Percentiles rank a stretch among this genome's conserved stretches.
Evolutionary conservation across 2,329 filamentous ascomycete genomes (phyloP).

Genomic region (Huntiella bhutanensis): DNA sequence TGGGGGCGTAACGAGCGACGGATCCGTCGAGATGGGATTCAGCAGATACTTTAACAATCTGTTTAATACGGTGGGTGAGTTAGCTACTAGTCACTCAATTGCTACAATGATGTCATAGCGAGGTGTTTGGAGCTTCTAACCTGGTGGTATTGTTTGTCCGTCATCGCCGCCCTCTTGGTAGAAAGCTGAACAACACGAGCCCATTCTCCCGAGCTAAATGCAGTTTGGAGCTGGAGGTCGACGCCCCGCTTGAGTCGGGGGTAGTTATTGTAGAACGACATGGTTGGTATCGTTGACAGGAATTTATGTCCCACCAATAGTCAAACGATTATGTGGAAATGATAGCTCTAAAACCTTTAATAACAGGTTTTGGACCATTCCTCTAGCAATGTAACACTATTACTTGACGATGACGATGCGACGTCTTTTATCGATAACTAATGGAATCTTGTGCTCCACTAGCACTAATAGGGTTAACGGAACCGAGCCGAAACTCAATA

Average conservation of each 20-base stretch:
- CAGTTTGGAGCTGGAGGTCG: slow-evolving; percentile 34
- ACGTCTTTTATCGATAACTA: no score
- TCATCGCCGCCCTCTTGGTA: slow-evolving; percentile 27
- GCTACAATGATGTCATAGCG: not conserved
- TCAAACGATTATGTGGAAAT: no score
- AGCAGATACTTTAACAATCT: slow-evolving; percentile 6
- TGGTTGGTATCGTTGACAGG: not conserved
- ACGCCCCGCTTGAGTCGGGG: slow-evolving; percentile 29
- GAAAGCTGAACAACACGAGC: slow-evolving; percentile 30
- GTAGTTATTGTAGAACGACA: slow-evolving; percentile 8
- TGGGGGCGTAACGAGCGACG: slow-evolving; percentile 4
- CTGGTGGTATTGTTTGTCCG: slow-evolving; percentile 36
- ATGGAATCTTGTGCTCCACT: no score
- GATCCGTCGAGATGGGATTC: slow-evolving; percentile 5
- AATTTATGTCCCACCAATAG: no score
- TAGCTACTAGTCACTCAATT: not conserved
- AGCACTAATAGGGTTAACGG: no score
- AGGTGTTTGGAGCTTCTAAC: slow-evolving; percentile 17
- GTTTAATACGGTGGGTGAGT: not conserved
- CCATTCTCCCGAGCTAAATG: slow-evolving; percentile 37
- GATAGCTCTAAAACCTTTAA: no score
- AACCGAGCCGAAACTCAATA: no score
- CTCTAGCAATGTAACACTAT: no score
- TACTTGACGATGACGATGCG: no score
- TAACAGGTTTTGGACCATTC: no score